Conservation (phyloP, 2,329 filamentous ascomycete species). For the Akanthomyces muscarius region DNA sequence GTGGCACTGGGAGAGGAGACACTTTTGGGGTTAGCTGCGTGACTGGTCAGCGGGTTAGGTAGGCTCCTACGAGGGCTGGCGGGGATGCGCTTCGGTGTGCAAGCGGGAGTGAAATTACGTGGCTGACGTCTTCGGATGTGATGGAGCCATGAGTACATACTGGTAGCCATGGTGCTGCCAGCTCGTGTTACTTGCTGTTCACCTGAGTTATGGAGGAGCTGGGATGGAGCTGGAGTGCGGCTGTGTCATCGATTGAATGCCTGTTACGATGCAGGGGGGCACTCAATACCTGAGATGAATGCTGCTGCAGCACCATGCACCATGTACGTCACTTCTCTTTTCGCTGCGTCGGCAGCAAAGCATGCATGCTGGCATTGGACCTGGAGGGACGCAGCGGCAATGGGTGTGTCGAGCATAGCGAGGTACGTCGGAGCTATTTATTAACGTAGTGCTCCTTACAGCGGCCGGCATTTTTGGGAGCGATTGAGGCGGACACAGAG, state of each 20-base stretch:
- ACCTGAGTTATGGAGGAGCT: neutral
- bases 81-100: constrained; percentile 1
- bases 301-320: neutral
- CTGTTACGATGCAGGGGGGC: neutral
- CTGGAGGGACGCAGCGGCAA: neutral
- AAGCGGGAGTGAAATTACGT: constrained; percentile 13
- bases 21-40: neutral
- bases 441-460: too few species aligned
- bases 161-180: neutral
- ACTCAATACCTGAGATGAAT: neutral
- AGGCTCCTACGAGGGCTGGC: neutral
- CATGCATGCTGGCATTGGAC: constrained; percentile 5
- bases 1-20: neutral
- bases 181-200: neutral
- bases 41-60: neutral
- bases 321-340: neutral
- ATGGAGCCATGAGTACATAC: neutral
- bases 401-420: neutral
- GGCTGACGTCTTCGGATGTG: constrained; percentile 14
- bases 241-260: neutral
- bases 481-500: neutral
- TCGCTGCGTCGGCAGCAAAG: neutral
- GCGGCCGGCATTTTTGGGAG: neutral
- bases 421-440: neutral
- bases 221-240: neutral